Evolutionary conservation across 2,329 filamentous ascomycete genomes (phyloP), one percentile per base, ranked within the genome.

Genomic region (Calonectria crousiana): DNA sequence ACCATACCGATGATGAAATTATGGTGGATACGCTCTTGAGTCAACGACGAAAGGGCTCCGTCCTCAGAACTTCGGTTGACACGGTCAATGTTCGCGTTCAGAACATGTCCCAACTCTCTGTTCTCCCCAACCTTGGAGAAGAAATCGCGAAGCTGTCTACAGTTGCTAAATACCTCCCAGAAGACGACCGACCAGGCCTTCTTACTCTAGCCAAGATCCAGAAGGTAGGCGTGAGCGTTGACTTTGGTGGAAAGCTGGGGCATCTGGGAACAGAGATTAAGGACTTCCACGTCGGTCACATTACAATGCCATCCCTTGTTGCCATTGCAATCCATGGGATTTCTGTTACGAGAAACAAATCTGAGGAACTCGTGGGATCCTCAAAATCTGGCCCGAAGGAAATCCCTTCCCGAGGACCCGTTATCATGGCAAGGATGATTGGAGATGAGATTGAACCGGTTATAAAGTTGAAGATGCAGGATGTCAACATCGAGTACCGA

Each of bases 361-460:
- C 86, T 0, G 95, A 98, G 81, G 90, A 95, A 60, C 87, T 99
- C 16, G 80, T 98, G 6, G 92, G 92, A 51, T 92, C 88, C 26
- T 79, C 81, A 16, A 62, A 78, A 14, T 80, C 81, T n/a, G 78
- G 78, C 9, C 75, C 81, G 51, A 82, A 78, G 23, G 82, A 83
- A 6, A 73, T 76, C 26, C 72, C 81, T 26, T 75, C 75, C 4
- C 79, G 76, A 51, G 78, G 80, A 6, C 85, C 86, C 1, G 95
- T 96, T 76, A 83, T 98, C 68, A 98, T 98, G 93, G 91, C 94
- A 73, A 91, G 97, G 65, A 94, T 98, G 86, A 94, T 99, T 77
- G 95, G 95, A 0, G 96, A 98, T 82, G 96, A 98, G 82, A 95
- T 97, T 85, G 96, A 98, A 76, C 96, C 97, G 0, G 92, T 95